A percentile compares a stretch with the other conserved stretches of the same genome.
These are phyloP conservation scores for Skeletonema menzelii DNA, from an alignment of 108 stramenopile genomes.

Conservation along the genomic window DNA sequence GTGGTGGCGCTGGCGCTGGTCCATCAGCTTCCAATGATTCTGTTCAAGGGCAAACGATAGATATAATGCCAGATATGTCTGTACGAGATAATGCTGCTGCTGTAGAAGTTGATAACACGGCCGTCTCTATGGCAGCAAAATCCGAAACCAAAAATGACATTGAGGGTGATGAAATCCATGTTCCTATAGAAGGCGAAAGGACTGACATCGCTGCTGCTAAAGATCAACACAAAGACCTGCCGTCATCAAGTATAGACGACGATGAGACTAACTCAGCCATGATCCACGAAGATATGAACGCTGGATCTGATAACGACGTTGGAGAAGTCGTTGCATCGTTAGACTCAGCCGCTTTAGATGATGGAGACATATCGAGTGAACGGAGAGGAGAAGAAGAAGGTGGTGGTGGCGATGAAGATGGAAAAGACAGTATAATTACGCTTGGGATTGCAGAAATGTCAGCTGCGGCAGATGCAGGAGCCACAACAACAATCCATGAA, in stretches of 20 bases:
- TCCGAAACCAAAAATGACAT: background rate
- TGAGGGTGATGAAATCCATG: background rate
- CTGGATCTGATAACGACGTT: no score
- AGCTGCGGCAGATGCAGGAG: no score
- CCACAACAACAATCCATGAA: no score
- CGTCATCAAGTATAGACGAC: background rate
- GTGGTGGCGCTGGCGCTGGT: background rate
- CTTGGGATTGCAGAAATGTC: no score
- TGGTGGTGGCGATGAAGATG: no score
- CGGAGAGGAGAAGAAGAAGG: background rate
- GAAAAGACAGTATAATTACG: no score
- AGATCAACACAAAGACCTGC: background rate
- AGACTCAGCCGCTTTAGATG: no score
- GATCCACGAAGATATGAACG: background rate
- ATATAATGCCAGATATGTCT: background rate
- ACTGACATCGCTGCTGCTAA: no score
- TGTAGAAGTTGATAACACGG: background rate
- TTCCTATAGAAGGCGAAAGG: no score
- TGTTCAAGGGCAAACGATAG: background rate
- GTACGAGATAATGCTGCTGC: background rate
- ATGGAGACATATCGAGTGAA: no score
- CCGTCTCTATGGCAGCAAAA: background rate
- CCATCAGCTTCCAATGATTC: background rate
- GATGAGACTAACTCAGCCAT: background rate
- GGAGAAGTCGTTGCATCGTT: no score